A percentile compares a stretch with the other conserved stretches of the same genome.
Conservation (phyloP, 2,329 filamentous ascomycete genomes). For the Sclerotinia minor region DNA sequence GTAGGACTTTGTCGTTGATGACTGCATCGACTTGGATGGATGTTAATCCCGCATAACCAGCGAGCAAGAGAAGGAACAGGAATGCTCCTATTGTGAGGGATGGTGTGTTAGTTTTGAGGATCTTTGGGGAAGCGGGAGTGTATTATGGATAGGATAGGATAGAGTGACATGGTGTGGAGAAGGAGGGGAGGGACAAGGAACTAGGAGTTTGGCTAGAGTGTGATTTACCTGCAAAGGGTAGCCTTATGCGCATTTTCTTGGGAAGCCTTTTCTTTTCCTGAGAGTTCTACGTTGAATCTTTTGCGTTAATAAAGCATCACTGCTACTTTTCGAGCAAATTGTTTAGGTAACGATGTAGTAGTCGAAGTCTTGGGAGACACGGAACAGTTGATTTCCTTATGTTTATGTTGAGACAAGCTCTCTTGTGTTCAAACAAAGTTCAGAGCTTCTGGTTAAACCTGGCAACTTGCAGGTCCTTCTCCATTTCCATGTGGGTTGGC, state of each 20-base stretch:
- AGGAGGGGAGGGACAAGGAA: slow-evolving; percentile 19
- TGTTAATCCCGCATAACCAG: slow-evolving; percentile 79
- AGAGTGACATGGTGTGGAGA: slow-evolving; percentile 13
- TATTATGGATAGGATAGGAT: slow-evolving; percentile 6
- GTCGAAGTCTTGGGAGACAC: not conserved
- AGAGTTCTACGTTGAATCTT: not conserved
- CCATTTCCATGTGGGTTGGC: slow-evolving; percentile 18
- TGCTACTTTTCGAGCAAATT: slow-evolving; percentile 5
- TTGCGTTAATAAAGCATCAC: slow-evolving; percentile 15
- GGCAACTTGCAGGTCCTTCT: slow-evolving; percentile 18
- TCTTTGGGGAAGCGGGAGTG: slow-evolving; percentile 3
- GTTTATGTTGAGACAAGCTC: slow-evolving; percentile 12
- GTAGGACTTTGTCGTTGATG: slow-evolving; percentile 88
- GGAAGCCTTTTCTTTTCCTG: not conserved
- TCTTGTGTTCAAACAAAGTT: slow-evolving; percentile 19
- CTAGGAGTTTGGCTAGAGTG: slow-evolving; percentile 14
- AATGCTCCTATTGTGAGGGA: slow-evolving; percentile 58
- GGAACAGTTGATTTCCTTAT: not conserved
- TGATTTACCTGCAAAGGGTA: slow-evolving; percentile 80
- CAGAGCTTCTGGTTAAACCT: slow-evolving; percentile 21
- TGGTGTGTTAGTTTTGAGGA: slow-evolving; percentile 26
- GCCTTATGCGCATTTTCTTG: slow-evolving; percentile 73
- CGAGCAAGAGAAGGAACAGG: slow-evolving; percentile 67
- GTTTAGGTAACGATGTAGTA: not conserved
- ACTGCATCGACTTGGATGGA: slow-evolving; percentile 54